Conservation (phyloP, 805 yeast species). For the Monosporozyma siamensis region DNA sequence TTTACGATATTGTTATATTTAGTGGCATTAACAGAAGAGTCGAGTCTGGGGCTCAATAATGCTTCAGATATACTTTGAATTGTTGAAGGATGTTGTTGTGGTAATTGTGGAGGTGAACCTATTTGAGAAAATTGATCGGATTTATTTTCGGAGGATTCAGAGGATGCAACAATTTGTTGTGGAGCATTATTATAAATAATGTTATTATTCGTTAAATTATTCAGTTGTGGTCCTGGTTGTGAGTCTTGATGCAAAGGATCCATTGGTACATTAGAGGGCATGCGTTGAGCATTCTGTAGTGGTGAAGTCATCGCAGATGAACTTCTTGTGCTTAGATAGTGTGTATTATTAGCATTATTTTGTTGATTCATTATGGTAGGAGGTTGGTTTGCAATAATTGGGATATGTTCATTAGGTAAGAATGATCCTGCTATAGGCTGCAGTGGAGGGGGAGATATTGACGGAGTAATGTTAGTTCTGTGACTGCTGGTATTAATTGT, state of each 20-base stretch:
- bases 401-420: neutral
- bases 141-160: neutral
- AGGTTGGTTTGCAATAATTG: too few relatives aligned
- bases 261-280: neutral
- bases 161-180: neutral
- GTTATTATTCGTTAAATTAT: neutral
- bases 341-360: neutral
- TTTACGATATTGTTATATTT: neutral
- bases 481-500: neutral
- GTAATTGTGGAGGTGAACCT: neutral
- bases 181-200: neutral
- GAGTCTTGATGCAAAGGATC: neutral
- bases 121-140: neutral
- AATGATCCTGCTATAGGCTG: neutral
- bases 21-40: neutral
- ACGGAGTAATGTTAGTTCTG: neutral
- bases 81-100: constrained; percentile 1
- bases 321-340: neutral
- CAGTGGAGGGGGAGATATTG: neutral
- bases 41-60: neutral
- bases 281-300: neutral
- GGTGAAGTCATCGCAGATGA: constrained; percentile 1
- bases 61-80: neutral
- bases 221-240: neutral
- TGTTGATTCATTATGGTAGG: neutral